phyloP scores from a whole-genome alignment of 2,329 filamentous ascomycete genomes.

The Ramularia endophylla region DNA sequence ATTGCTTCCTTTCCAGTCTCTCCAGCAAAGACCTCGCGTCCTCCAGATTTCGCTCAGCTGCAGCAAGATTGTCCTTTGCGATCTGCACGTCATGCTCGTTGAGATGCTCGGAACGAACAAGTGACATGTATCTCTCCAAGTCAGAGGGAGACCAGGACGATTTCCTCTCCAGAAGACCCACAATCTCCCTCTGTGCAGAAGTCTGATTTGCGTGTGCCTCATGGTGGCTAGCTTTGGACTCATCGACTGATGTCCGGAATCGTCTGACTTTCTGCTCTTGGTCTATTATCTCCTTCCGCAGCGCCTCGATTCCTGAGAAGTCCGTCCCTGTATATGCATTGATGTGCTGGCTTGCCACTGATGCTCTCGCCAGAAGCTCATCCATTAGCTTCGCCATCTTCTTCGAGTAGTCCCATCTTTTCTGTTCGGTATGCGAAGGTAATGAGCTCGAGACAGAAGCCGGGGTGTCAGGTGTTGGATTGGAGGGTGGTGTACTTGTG shows the following conservation, averaged over 20 bases:
- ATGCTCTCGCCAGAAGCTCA: constrained; percentile 75
- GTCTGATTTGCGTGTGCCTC: constrained; percentile 76
- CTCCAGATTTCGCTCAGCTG: constrained; percentile 74
- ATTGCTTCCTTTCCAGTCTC: constrained; percentile 77
- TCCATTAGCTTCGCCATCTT: constrained; percentile 75
- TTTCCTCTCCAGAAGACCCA: constrained; percentile 86
- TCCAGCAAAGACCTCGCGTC: constrained; percentile 69
- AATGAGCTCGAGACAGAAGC: constrained; percentile 30
- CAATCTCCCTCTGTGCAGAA: constrained; percentile 91
- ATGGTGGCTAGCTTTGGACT: constrained; percentile 70
- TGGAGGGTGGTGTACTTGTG: not conserved
- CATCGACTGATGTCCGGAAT: constrained; percentile 58
- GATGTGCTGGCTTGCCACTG: constrained; percentile 78
- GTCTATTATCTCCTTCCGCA: constrained; percentile 70
- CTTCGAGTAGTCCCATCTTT: constrained; percentile 53
- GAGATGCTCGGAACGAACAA: constrained; percentile 88
- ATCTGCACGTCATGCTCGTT: constrained; percentile 78
- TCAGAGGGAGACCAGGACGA: constrained; percentile 83
- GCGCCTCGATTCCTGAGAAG: constrained; percentile 81
- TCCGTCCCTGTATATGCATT: constrained; percentile 84
- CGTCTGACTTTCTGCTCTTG: constrained; percentile 58
- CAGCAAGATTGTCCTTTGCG: constrained; percentile 64
- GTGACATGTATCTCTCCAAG: constrained; percentile 86
- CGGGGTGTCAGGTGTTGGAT: constrained; percentile 1
- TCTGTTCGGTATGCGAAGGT: constrained; percentile 48